Conservation (phyloP, 2,329 filamentous ascomycete species). For the Apiospora phragmitis region DNA sequence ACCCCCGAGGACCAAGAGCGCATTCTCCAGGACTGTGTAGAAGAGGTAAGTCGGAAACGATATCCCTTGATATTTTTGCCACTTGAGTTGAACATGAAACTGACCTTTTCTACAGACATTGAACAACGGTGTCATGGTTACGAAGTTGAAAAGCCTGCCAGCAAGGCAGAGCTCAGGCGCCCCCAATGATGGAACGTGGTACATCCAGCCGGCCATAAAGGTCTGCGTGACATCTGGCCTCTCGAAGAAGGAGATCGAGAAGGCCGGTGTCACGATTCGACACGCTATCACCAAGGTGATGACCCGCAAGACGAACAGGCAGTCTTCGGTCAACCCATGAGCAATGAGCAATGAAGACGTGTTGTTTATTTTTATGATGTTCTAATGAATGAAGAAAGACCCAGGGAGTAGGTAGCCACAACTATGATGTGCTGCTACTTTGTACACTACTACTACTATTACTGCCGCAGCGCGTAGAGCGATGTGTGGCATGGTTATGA, state of each 20-base stretch:
- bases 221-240: slow-evolving; percentile 86
- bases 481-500: neutral
- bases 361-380: slow-evolving; percentile 10
- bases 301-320: slow-evolving; percentile 59
- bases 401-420: neutral
- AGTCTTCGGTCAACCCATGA: slow-evolving; percentile 39
- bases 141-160: slow-evolving; percentile 78
- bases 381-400: slow-evolving; percentile 9
- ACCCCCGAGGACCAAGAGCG: slow-evolving; percentile 77
- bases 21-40: slow-evolving; percentile 87
- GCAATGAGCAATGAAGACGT: slow-evolving; percentile 14
- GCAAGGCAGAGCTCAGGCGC: slow-evolving; percentile 60
- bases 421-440: neutral
- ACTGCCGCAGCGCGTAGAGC: neutral
- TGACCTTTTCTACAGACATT: slow-evolving; percentile 58
- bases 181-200: slow-evolving; percentile 68
- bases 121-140: slow-evolving; percentile 86
- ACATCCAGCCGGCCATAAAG: slow-evolving; percentile 80
- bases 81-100: slow-evolving; percentile 3
- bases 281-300: slow-evolving; percentile 95
- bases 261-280: slow-evolving; percentile 82
- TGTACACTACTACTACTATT: neutral
- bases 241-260: slow-evolving; percentile 93
- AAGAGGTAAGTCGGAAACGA: slow-evolving; percentile 71
- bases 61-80: neutral